Evolutionary conservation across 345 rosid genomes (phyloP), one percentile per base, ranked within the genome.

Genomic region (Psidium guajava): DNA sequence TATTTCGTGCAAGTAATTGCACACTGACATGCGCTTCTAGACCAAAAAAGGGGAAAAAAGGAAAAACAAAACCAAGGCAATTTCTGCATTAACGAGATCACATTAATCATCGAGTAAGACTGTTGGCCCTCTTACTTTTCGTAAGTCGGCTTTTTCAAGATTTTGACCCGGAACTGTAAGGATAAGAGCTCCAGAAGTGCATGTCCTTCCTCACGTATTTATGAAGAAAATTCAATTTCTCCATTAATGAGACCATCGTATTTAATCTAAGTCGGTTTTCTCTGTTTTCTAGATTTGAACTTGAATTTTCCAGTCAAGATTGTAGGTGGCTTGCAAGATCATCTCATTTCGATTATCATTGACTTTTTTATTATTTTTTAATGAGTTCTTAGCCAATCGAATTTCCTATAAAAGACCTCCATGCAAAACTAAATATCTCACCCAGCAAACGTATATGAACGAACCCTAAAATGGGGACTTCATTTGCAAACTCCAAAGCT

Each of bases 271-370:
- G 40, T 54, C 25, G 59, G 27, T 55, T 7, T 18, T 28, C 13
- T 51, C 6, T n/a, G 5, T n/a, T 61, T 69, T 73, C 20, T 25
- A 73, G 16, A 28, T 14, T 25, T 36, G 53, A 13, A 42, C 69
- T 75, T 47, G 20, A 77, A 77, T 77, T 85, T 77, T 75, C 51
- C 81, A 27, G 83, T 75, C 86, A 77, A 54, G 18, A 85, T 74
- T 85, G 83, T 32, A 75, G 83, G 86, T 75, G 74, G 47, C 56
- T 77, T 85, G 86, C 13, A 77, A 25, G 54, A 85, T 75, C 61
- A 27, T 85, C 86, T 28, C 4, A 13, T 54, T 36, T 54, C 13
- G 27, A 54, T 64, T 61, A 28, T 61, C 42, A 28, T 61, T 6
- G 74, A 28, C 42, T 61, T 61, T 40, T 40, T 40, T 5, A 4